These are phyloP conservation scores for Ceratocystis colombiana DNA, from an alignment of 2,329 filamentous ascomycete species.

Conservation along the genomic window DNA sequence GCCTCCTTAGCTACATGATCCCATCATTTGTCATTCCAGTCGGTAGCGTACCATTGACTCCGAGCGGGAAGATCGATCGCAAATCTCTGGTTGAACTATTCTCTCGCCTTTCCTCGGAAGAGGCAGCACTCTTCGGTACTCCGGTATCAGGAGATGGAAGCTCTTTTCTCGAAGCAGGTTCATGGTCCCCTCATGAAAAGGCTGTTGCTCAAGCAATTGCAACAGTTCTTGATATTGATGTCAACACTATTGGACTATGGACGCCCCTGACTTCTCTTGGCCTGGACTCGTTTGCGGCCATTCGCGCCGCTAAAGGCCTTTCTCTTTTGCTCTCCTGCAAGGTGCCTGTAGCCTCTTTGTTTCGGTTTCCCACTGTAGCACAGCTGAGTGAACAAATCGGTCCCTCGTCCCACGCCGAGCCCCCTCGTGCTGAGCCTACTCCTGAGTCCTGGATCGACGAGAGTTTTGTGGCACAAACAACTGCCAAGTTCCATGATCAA, in stretches of 20 bases:
- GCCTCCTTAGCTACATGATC: constrained; percentile 67
- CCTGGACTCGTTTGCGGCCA: constrained; percentile 73
- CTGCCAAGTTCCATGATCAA: neutral
- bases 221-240: constrained; percentile 38
- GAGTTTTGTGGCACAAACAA: constrained; percentile 31
- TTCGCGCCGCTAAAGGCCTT: constrained; percentile 54
- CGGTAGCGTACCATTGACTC: constrained; percentile 56
- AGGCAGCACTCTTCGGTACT: neutral
- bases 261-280: constrained; percentile 70
- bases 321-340: constrained; percentile 37
- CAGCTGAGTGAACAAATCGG: constrained; percentile 40
- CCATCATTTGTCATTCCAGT: constrained; percentile 65
- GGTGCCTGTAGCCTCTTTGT: constrained; percentile 56
- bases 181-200: constrained; percentile 48
- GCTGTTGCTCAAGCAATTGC: constrained; percentile 47
- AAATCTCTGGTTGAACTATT: constrained; percentile 40
- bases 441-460: constrained; percentile 27
- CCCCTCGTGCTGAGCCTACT: too few species aligned
- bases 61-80: constrained; percentile 65
- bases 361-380: constrained; percentile 58
- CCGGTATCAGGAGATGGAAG: neutral
- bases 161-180: too few species aligned
- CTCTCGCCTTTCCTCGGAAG: constrained; percentile 30
- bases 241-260: constrained; percentile 45
- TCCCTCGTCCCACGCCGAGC: neutral